Evolutionary conservation across 805 yeast genomes (phyloP).

Genomic region (Ogataea pini): DNA sequence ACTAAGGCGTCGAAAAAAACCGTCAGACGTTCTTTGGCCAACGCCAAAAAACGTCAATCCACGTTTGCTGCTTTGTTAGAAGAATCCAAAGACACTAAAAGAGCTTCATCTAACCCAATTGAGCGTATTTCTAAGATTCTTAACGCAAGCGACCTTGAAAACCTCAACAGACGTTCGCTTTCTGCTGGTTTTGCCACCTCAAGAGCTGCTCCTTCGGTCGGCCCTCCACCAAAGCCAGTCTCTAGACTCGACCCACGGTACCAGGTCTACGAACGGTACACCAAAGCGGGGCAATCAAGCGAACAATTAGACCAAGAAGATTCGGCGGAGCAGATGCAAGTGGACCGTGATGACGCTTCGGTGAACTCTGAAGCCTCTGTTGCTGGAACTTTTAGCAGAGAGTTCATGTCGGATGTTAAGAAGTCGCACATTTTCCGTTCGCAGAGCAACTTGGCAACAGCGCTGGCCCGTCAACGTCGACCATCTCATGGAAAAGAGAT

Average conservation of each 20-base stretch:
- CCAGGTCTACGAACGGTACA: conserved; percentile 47
- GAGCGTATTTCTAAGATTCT: conserved; percentile 40
- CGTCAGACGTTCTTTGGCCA: conserved; percentile 22
- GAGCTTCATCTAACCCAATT: conserved; percentile 34
- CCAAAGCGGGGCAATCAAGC: no score
- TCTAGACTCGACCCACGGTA: conserved; percentile 59
- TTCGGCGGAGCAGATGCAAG: not conserved
- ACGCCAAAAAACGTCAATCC: conserved; percentile 25
- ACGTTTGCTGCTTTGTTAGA: conserved; percentile 23
- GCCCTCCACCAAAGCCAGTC: conserved; percentile 54
- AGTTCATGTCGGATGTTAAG: conserved; percentile 45
- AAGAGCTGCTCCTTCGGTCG: conserved; percentile 19
- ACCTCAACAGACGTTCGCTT: conserved; percentile 46
- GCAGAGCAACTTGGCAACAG: conserved; percentile 22
- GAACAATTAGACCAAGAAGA: no score
- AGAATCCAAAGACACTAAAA: conserved; percentile 30
- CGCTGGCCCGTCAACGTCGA: not conserved
- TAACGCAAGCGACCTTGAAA: conserved; percentile 46
- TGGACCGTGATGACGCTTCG: conserved; percentile 3
- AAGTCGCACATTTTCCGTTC: conserved; percentile 46
- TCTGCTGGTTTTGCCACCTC: conserved; percentile 38
- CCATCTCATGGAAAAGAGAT: conserved; percentile 5
- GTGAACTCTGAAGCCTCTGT: conserved; percentile 3
- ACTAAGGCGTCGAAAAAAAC: conserved; percentile 8
- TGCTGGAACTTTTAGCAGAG: conserved; percentile 39